Conservation (phyloP, 371 early-diverging fungal genomes). For the Mortierella sp. region DNA sequence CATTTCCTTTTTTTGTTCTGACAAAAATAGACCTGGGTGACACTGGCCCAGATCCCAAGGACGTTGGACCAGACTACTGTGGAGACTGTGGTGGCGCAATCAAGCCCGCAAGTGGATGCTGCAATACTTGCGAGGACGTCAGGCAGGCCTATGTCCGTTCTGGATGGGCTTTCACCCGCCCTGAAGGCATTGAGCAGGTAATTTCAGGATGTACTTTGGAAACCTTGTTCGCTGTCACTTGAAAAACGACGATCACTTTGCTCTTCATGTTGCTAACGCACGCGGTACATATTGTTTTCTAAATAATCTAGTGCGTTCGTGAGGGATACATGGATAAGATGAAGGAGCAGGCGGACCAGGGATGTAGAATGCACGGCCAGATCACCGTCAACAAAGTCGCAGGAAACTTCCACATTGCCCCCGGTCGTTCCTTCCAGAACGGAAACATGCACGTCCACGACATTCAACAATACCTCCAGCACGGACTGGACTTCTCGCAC, state of each 20-base stretch:
- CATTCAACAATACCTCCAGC: constrained; percentile 70
- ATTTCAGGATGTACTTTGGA: background rate
- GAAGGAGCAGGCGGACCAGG: constrained; percentile 86
- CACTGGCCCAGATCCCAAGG: constrained; percentile 57
- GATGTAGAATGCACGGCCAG: constrained; percentile 89
- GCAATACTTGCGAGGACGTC: constrained; percentile 96
- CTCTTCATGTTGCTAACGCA: background rate
- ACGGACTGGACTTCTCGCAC: constrained; percentile 86
- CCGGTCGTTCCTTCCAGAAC: constrained; percentile 89
- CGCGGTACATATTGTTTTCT: background rate
- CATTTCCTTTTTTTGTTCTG: background rate
- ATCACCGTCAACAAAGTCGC: constrained; percentile 93
- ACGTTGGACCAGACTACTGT: constrained; percentile 75
- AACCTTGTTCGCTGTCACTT: background rate
- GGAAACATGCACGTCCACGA: constrained; percentile 90
- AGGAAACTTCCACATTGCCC: constrained; percentile 94
- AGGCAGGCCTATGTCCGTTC: constrained; percentile 83
- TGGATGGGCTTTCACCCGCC: constrained; percentile 86
- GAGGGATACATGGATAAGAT: constrained; percentile 88
- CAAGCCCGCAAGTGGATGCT: constrained; percentile 83
- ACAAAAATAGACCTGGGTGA: constrained; percentile 36
- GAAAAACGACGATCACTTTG: too few relatives aligned
- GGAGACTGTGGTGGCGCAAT: constrained; percentile 92
- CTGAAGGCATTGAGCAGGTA: constrained; percentile 89
- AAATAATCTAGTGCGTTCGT: constrained; percentile 76